Base-by-base conservation (phyloP, 2,329 filamentous ascomycete species). In the Onygenales sp. region DNA sequence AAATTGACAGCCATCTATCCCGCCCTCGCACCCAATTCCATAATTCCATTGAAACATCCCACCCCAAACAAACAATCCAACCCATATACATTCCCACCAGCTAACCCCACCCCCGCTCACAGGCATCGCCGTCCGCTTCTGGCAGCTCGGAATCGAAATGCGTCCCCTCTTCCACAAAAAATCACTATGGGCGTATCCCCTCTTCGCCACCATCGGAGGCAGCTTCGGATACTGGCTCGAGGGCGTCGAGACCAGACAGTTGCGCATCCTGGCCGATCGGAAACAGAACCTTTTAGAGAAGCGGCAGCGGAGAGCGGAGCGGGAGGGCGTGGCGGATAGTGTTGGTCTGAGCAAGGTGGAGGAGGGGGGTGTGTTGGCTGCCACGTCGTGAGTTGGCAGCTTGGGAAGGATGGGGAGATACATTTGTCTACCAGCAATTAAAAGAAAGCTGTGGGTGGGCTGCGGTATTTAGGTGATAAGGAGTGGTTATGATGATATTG, bases 61-160 rank as follows among this genome's bases (percentile, higher is more conserved):
- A 27, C 13, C 36, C 4, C 36, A 39, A 39, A 10, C 13, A n/a
- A 39, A n/a, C 36, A 39, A 39, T 7, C 46, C 21, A 27, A 27
- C 21, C 21, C 21, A 27, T 27, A 27, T 27, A 27, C 21, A 27
- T 27, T 27, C 21, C 21, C 21, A 27, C 21, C 21, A 4, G 21
- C 21, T 27, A 27, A 27, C 21, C 21, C 21, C 21, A 27, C 21
- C 21, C 21, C 33, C 56, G 11, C 34, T 48, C 17, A 55, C 63
- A 98, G 93, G 93, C 78, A 75, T 96, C 65, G 90, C 87, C 68
- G 86, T 91, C 67, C 88, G 92, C 64, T 82, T 93, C 73, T 96
- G 91, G 88, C 93, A 97, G 74, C 85, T 98, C 70, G 93, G 92
- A 67, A 93, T 98, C 70, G 90, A 98, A 77, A 95, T 95, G 90